These are phyloP conservation scores for Passalora sequoiae DNA, from an alignment of 2,329 filamentous ascomycete genomes.

Conservation along the genomic window DNA sequence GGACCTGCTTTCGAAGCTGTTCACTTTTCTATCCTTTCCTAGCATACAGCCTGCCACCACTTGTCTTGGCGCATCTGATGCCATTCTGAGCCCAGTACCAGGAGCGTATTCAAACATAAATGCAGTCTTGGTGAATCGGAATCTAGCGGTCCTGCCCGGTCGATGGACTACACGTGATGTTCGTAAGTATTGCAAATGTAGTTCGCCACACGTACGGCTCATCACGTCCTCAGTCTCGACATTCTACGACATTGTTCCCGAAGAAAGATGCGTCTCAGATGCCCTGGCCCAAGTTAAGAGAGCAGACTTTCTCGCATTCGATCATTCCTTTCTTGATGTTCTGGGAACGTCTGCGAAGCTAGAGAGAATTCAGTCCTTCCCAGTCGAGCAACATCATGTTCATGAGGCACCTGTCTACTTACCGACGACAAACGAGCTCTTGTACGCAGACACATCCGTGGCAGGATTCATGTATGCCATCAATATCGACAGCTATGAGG, in stretches of 20 bases:
- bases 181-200: constrained; percentile 6
- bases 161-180: constrained; percentile 16
- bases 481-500: constrained; percentile 20
- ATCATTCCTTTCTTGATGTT: constrained; percentile 25
- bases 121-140: constrained; percentile 17
- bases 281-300: constrained; percentile 16
- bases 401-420: constrained; percentile 29
- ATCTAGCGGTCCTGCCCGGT: constrained; percentile 22
- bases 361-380: constrained; percentile 23
- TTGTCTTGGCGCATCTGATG: constrained; percentile 10
- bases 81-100: constrained; percentile 15
- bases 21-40: constrained; percentile 6
- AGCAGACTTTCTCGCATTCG: constrained; percentile 26
- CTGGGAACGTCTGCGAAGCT: constrained; percentile 25
- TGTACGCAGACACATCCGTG: constrained; percentile 25
- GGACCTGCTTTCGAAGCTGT: constrained; percentile 12
- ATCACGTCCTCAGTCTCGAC: constrained; percentile 9
- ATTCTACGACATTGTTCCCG: constrained; percentile 18
- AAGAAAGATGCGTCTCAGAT: constrained; percentile 12
- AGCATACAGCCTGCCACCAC: constrained; percentile 10
- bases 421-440: constrained; percentile 24
- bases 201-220: not conserved
- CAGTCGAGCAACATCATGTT: constrained; percentile 16
- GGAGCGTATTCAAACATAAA: constrained; percentile 12
- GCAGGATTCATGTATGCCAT: constrained; percentile 23